Conservation (phyloP, 2,329 filamentous ascomycete species). For the Stachybotrys chartarum region DNA sequence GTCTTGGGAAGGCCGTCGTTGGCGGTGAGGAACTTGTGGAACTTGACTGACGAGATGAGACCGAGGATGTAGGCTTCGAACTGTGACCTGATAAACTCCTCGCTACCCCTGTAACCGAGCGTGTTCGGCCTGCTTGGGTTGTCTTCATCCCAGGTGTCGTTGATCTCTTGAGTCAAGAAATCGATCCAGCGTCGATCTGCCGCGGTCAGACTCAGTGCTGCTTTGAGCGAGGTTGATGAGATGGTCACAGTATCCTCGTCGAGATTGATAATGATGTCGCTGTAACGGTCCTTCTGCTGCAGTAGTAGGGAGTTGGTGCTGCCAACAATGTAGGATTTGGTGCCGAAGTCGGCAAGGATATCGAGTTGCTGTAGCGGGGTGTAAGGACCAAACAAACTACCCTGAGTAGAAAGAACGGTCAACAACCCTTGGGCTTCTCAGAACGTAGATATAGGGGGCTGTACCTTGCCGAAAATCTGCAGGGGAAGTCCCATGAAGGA, state of each 20-base stretch:
- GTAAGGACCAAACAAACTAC: conserved; percentile 92
- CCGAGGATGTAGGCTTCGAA: conserved; percentile 96
- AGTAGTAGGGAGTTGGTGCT: conserved; percentile 92
- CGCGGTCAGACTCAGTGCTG: conserved; percentile 69
- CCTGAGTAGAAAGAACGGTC: conserved; percentile 36
- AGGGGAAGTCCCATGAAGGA: conserved; percentile 92
- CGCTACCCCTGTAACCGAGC: conserved; percentile 88
- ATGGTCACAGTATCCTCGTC: conserved; percentile 85
- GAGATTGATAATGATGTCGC: conserved; percentile 92
- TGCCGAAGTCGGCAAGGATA: conserved; percentile 84
- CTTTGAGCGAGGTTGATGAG: conserved; percentile 68
- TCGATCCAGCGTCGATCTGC: conserved; percentile 96
- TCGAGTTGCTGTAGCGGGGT: conserved; percentile 95
- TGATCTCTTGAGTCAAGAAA: conserved; percentile 84
- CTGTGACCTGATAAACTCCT: conserved; percentile 94
- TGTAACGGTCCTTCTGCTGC: conserved; percentile 92
- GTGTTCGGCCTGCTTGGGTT: conserved; percentile 89
- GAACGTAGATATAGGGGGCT: too few relatives aligned
- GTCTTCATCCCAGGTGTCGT: conserved; percentile 92
- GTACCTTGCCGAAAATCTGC: conserved; percentile 87
- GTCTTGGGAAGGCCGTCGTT: conserved; percentile 63
- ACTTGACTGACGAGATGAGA: conserved; percentile 82
- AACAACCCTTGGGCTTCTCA: too few relatives aligned
- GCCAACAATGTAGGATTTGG: conserved; percentile 95
- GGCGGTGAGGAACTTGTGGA: conserved; percentile 65